These are phyloP conservation scores for Physcomitrellopsis africana DNA, from an alignment of 225 moss, liverwort and hornwort species.

Conservation along the genomic window DNA sequence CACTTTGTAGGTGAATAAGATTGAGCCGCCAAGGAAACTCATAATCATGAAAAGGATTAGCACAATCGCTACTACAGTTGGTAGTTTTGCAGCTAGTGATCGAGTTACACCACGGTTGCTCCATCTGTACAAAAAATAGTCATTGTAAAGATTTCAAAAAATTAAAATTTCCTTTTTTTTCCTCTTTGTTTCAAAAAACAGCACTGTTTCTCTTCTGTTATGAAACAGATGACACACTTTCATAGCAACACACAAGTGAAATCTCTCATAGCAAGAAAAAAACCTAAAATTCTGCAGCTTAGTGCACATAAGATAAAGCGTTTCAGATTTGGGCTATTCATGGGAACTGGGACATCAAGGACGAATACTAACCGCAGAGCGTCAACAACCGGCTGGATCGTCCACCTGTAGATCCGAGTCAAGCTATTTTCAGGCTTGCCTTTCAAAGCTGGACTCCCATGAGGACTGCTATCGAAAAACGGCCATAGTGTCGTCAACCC, in stretches of 20 bases:
- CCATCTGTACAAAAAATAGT: conserved; percentile 41
- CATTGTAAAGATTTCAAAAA: neutral
- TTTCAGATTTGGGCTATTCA: neutral
- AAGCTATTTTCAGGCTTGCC: conserved; percentile 18
- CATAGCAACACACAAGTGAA: neutral
- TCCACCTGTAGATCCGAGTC: conserved; percentile 40
- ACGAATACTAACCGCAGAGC: conserved; percentile 44
- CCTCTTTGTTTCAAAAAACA: too few species aligned
- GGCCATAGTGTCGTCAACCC: conserved; percentile 50
- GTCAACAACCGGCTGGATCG: conserved; percentile 48
- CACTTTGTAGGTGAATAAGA: conserved; percentile 84
- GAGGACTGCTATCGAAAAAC: conserved; percentile 26
- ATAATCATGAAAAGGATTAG: conserved; percentile 75
- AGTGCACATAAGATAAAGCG: neutral
- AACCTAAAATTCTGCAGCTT: neutral
- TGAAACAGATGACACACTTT: conserved; percentile 11
- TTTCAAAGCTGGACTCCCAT: conserved; percentile 23
- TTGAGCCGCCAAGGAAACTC: conserved; percentile 67
- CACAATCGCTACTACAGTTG: conserved; percentile 70
- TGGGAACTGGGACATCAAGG: neutral
- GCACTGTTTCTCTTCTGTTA: neutral
- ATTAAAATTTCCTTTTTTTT: neutral
- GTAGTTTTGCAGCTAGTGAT: conserved; percentile 55
- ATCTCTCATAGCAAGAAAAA: neutral
- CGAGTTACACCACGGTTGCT: conserved; percentile 71